These are phyloP conservation scores for Phytophthora foliorum DNA, from an alignment of 352 stramenopile genomes.

Conservation along the genomic window DNA sequence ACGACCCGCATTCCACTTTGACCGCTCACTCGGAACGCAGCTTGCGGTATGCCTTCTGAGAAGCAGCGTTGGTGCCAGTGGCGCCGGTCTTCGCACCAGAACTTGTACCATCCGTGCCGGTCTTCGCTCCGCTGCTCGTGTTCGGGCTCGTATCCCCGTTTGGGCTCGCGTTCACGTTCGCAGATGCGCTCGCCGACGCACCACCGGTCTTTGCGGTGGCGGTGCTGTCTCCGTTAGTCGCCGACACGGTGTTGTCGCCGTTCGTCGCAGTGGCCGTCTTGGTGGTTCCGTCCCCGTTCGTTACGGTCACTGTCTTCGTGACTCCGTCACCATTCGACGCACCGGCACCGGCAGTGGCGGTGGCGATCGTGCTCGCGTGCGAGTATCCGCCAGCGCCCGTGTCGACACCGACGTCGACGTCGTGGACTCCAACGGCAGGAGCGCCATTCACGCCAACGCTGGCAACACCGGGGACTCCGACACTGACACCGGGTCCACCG, in stretches of 20 bases:
- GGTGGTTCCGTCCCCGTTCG: not conserved
- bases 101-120: no score
- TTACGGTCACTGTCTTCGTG: slow-evolving; percentile 7
- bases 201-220: slow-evolving; percentile 1
- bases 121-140: not conserved
- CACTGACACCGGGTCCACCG: no score
- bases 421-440: not conserved
- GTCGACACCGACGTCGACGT: not conserved
- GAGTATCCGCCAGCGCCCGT: slow-evolving; percentile 1
- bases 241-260: not conserved
- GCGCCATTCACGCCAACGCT: slow-evolving; percentile 8
- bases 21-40: slow-evolving; percentile 3
- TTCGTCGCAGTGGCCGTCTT: slow-evolving; percentile 1
- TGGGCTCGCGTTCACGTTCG: not conserved
- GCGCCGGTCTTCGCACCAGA: not conserved
- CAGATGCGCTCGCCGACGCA: slow-evolving; percentile 8
- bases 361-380: no score
- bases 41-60: slow-evolving; percentile 14
- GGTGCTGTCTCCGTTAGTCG: not conserved
- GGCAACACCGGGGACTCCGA: slow-evolving; percentile 2
- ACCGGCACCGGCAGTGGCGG: no score
- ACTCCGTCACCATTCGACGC: no score
- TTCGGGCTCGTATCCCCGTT: not conserved
- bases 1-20: no score
- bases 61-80: slow-evolving; percentile 5